Percentiles rank a stretch among this genome's conserved stretches.
Conservation (phyloP, 2,329 filamentous ascomycete species). For the Penicillium thymicola region DNA sequence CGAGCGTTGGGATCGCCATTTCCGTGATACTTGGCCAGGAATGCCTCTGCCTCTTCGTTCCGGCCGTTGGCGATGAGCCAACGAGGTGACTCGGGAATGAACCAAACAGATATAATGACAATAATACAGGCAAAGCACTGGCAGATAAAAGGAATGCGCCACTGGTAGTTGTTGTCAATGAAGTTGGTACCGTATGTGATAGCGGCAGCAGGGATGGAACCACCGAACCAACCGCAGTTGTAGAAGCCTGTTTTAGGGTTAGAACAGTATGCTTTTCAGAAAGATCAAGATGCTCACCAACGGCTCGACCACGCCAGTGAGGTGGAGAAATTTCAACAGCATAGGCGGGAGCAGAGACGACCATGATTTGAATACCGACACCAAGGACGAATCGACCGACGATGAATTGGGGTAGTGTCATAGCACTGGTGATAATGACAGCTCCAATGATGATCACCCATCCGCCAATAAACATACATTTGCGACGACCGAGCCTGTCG, state of each 20-base stretch:
- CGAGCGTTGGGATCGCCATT: slow-evolving; percentile 27
- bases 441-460: slow-evolving; percentile 47
- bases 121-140: slow-evolving; percentile 61
- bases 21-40: slow-evolving; percentile 27
- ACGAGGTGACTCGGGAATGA: slow-evolving; percentile 66
- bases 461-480: slow-evolving; percentile 48
- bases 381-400: slow-evolving; percentile 50
- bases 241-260: slow-evolving; percentile 39
- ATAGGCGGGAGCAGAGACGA: slow-evolving; percentile 50
- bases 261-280: not conserved
- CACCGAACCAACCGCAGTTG: slow-evolving; percentile 55
- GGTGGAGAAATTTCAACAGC: slow-evolving; percentile 49
- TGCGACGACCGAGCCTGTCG: slow-evolving; percentile 46
- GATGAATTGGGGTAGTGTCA: slow-evolving; percentile 41
- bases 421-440: slow-evolving; percentile 42
- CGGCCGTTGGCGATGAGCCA: slow-evolving; percentile 36
- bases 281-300: slow-evolving; percentile 29
- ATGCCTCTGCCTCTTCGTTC: slow-evolving; percentile 21
- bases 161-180: slow-evolving; percentile 49
- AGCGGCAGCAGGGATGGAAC: slow-evolving; percentile 50
- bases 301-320: slow-evolving; percentile 51
- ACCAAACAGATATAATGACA: slow-evolving; percentile 56
- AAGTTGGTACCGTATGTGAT: slow-evolving; percentile 49
- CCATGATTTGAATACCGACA: slow-evolving; percentile 49
- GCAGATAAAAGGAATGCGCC: slow-evolving; percentile 65